These are phyloP conservation scores for Ottelia alismoides DNA, from an alignment of 106 monocot genomes.

Conservation along the genomic window DNA sequence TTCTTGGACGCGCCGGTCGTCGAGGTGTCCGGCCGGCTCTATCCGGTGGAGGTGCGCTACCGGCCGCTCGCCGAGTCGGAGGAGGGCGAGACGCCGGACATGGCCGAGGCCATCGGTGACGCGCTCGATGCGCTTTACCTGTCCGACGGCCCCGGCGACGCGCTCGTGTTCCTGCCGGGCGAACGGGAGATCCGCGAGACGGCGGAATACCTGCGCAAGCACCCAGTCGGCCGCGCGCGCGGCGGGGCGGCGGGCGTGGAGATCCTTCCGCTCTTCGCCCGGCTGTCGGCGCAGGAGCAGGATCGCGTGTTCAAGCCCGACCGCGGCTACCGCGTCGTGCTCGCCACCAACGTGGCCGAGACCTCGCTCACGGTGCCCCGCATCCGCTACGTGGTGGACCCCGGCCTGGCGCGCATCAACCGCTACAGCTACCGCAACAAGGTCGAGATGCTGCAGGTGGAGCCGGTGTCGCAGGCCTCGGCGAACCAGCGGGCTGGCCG, in stretches of 20 bases:
- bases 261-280: neutral
- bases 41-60: conserved; percentile 3
- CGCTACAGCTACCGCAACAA: neutral
- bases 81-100: neutral
- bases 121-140: neutral
- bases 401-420: neutral
- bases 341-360: conserved; percentile 1
- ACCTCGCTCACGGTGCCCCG: conserved; percentile 1
- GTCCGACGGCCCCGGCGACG: neutral
- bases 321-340: neutral
- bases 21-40: conserved; percentile 2
- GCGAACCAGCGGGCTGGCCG: neutral
- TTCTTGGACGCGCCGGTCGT: neutral
- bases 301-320: neutral
- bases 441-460: neutral
- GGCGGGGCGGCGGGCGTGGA: neutral
- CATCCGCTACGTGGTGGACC: neutral
- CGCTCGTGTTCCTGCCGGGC: conserved; percentile 1
- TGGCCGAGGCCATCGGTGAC: neutral
- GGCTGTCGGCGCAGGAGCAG: neutral
- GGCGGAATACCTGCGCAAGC: no score
- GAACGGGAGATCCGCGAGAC: conserved; percentile 1
- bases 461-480: conserved; percentile 1
- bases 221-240: neutral
- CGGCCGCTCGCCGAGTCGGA: neutral